Base-by-base conservation (phyloP, 495 filamentous ascomycete genomes). In the Durotheca rogersii region DNA sequence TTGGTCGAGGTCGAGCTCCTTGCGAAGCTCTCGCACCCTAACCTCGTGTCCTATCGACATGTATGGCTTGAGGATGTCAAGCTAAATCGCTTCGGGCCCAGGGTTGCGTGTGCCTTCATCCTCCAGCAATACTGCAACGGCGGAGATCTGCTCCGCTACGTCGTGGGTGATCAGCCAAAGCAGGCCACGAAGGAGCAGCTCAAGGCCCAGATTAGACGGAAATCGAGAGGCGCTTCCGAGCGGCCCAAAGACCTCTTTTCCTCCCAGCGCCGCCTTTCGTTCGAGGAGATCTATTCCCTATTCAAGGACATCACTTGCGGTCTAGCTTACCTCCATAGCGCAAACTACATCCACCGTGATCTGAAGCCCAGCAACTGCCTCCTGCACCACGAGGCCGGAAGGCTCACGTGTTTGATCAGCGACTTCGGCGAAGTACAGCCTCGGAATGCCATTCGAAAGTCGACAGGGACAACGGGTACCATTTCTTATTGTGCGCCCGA, bases 401-500 rank as follows among this genome's bases (percentile, higher is more conserved):
- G 84, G 32, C 67, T 88, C 1, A 79, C 77, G 31, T 92, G 95
- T 32, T 69, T 98, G 27, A 93, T 98, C 21, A 96, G 91, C 64
- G 93, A 98, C 65, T 98, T 98, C 67, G 93, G 93, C 10, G 93
- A 98, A 62, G 90, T 95, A 0, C 93, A 98, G 63, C 73, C 81
- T 3, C 87, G 89, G 48, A 83, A 90, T 67, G 79, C 80, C 12
- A 81, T 81, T 29, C 84, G 93, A 12, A 86, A 85, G 36, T 95
- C 90, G 10, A 96, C 90, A 2, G 93, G 93, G 7, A 86, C 91
- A 0, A 98, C 93, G 0, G 93, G 93, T 0, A 98, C 93, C 3
- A 91, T 98, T 25, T 96, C 92, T 0, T 98, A 96, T 67, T 97
- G 94, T 68, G 94, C 93, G 0, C 93, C 93, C 2, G 93, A 98